phyloP scores from a whole-genome alignment of 2,329 filamentous ascomycete genomes.

The Purpureocillium lavendulum region DNA sequence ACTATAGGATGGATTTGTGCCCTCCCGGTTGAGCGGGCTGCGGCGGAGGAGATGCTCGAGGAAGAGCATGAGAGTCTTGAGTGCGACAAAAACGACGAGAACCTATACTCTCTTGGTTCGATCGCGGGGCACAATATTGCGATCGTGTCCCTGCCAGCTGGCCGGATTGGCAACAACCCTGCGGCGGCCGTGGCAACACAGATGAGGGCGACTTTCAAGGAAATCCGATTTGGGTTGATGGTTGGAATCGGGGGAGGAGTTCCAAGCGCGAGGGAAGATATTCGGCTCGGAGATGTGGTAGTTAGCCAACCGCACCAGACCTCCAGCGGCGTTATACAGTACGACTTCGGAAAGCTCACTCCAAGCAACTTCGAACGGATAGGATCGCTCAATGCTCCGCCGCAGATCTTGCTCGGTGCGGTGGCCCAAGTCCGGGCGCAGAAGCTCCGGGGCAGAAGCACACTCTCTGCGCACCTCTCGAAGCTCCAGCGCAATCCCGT shows the following conservation, averaged over 20 bases:
- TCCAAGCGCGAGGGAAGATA: slow-evolving; percentile 4
- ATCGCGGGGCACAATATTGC: slow-evolving; percentile 21
- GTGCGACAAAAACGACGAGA: slow-evolving; percentile 5
- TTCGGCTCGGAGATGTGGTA: slow-evolving; percentile 13
- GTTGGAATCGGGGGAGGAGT: slow-evolving; percentile 13
- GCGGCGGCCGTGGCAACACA: slow-evolving; percentile 20
- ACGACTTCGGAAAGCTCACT: slow-evolving; percentile 6
- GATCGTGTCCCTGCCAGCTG: slow-evolving; percentile 19
- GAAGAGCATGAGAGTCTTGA: slow-evolving; percentile 6
- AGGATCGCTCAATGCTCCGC: slow-evolving; percentile 1
- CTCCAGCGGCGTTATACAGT: slow-evolving; percentile 7
- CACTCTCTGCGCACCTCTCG: too few species aligned
- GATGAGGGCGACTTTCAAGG: slow-evolving; percentile 22
- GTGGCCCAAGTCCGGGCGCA: too few species aligned
- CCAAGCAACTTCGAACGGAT: background rate
- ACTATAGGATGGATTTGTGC: slow-evolving; percentile 18
- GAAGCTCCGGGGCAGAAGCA: too few species aligned
- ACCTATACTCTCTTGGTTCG: slow-evolving; percentile 15
- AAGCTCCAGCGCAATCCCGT: too few species aligned
- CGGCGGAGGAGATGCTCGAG: slow-evolving; percentile 12
- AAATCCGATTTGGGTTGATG: slow-evolving; percentile 11
- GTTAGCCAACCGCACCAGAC: slow-evolving; percentile 4
- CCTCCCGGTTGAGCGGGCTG: slow-evolving; percentile 10
- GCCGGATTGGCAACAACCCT: slow-evolving; percentile 18
- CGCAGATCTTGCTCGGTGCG: background rate